Evolutionary conservation across 1,284 basidiomycete species (phyloP).

Genomic region (Microstroma glucosiphilum): DNA sequence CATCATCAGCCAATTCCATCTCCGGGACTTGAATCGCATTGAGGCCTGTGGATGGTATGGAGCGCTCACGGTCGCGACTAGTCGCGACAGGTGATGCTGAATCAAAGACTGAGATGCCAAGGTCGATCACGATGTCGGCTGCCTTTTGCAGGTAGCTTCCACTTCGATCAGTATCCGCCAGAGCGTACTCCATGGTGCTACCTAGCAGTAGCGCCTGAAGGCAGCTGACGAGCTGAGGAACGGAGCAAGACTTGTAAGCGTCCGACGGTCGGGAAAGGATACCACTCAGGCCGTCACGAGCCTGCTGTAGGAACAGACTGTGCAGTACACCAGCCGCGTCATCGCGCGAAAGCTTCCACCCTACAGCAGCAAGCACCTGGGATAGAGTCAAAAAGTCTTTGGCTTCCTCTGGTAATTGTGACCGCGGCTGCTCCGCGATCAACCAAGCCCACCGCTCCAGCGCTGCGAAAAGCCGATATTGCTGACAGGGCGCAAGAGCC

Average conservation of each 20-base stretch:
- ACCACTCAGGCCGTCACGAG: not conserved
- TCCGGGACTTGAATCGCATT: not conserved
- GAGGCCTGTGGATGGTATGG: not conserved
- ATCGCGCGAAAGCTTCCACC: not conserved
- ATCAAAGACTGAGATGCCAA: not conserved
- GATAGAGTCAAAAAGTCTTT: not conserved
- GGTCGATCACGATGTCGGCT: not conserved
- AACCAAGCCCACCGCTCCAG: not conserved
- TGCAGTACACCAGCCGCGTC: not conserved
- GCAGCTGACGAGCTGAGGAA: not conserved
- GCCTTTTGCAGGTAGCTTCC: not conserved
- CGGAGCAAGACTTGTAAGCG: not conserved
- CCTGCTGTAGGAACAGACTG: not conserved
- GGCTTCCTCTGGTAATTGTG: not conserved
- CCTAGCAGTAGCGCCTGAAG: conserved; percentile 2
- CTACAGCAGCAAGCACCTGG: not conserved
- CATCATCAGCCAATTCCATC: not conserved
- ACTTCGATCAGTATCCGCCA: not conserved
- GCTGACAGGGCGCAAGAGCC: not conserved
- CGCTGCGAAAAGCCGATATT: not conserved
- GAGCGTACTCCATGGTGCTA: not conserved
- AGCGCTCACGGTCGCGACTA: not conserved
- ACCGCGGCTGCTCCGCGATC: not conserved
- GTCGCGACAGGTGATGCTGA: not conserved
- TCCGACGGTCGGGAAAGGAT: not conserved